Evolutionary conservation across 495 filamentous ascomycete species (phyloP), one percentile per base, ranked within the genome.

Genomic region (Glutinoglossum americanum): DNA sequence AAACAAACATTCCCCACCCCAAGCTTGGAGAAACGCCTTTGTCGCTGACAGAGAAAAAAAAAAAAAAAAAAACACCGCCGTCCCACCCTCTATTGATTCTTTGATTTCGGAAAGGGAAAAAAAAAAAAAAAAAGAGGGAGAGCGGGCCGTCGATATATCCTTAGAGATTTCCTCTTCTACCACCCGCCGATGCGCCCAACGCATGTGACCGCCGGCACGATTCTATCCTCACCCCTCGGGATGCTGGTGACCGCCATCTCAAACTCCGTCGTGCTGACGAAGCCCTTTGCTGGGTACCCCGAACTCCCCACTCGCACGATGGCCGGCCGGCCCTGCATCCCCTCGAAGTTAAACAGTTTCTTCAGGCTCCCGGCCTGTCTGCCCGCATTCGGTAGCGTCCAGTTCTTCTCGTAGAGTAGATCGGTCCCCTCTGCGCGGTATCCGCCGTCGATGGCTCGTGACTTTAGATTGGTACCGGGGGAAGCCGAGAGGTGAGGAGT

Each of bases 291-390:
- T 15, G 47, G 10, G 25, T n/a, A 23, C 13, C 47, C 47, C 9
- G 47, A 49, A 49, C 47, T 55, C 13, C 37, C 37, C 37, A 13
- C 15, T 39, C 37, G 37, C 37, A 39, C 37, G 15, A 39, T 11
- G 5, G 37, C 15, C 25, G 53, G 53, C 17, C 35, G 53, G 23
- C 53, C 35, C 26, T 55, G 53, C 53, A 55, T 55, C 3, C 35
- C 30, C 17, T 68, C 66, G 54, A 68, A 68, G 58, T 68, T 66
- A 51, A 68, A 68, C 25, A 68, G 51, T 21, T 47, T 27, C 55
- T 57, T 57, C 44, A 55, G 54, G 21, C 33, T 44, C 17, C 33
- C 39, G 1, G 32, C 9, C 28, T 48, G 28, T 13, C 33, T 48
- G 6, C 41, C 55, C 9, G 27, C 55, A 25, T 2, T 41, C 3